Base-by-base conservation (phyloP, 768 basidiomycete genomes). In the Tephrocybe sp. region DNA sequence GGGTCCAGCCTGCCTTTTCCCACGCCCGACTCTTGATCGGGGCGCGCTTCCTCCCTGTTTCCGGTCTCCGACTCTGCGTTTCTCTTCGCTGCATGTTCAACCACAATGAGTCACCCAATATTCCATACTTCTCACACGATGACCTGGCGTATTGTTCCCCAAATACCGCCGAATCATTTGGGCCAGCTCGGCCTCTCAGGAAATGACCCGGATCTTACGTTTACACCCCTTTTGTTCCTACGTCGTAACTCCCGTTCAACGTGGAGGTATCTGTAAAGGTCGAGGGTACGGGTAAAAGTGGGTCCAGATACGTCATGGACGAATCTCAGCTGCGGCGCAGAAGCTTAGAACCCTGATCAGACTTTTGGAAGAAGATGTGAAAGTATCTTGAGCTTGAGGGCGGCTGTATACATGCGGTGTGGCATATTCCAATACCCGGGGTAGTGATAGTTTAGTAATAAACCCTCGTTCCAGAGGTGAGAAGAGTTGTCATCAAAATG, bases 1-100 rank as follows among this genome's bases (percentile, higher is more conserved):
- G 63, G 55, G 39, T 55, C 44, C 3, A 27, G 30, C 37, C 42
- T 60, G 48, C 58, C 58, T 50, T 45, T 52, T 61, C 40, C 39
- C 34, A 15, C 47, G 33, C n/a, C 55, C 52, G 45, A 57, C 45
- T 46, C 47, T n/a, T n/a, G 44, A 49, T 53, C 52, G 50, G 42
- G 41, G 42, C 27, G 21, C 34, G 43, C 49, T 22, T 30, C 33
- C 42, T 44, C 31, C 39, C 30, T 42, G 33, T 34, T 34, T 34
- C 33, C 33, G 33, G 33, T 34, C 38, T 38, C 43, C 42, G 42
- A 19, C n/a, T n/a, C n/a, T 16, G 27, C 18, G 23, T 8, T 24
- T 38, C 16, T 38, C 39, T 42, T 29, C 43, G 18, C 18, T 27
- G 38, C 18, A 34, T 34, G 42, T 31, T 47, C 15, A 12, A 42